These are phyloP conservation scores for Alternaria infectoria DNA, from an alignment of 2,329 filamentous ascomycete species.

Conservation along the genomic window DNA sequence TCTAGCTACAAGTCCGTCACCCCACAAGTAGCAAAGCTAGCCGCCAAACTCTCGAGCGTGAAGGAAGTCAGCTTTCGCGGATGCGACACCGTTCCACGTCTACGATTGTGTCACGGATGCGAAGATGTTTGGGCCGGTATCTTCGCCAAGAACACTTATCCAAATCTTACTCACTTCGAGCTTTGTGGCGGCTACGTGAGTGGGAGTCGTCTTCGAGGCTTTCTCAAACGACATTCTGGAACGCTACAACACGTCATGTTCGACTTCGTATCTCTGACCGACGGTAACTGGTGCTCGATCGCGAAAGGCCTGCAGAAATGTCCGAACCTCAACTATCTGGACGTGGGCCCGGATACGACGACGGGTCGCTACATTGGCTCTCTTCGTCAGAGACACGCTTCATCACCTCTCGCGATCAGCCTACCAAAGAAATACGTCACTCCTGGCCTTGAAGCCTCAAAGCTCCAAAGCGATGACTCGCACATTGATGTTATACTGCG, in stretches of 20 bases:
- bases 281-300: neutral
- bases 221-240: neutral
- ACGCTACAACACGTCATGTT: neutral
- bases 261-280: accelerated
- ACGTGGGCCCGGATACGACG: neutral
- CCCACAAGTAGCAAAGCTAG: neutral
- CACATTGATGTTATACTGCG: neutral
- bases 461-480: too few species aligned
- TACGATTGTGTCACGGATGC: neutral
- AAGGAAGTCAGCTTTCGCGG: neutral
- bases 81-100: accelerated
- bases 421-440: neutral
- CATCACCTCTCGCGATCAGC: neutral
- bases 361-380: accelerated
- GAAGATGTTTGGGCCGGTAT: neutral
- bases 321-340: neutral
- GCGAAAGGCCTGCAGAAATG: neutral
- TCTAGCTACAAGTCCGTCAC: neutral
- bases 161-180: neutral
- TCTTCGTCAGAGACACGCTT: neutral
- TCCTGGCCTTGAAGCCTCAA: neutral
- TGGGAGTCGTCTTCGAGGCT: neutral
- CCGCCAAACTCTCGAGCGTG: neutral
- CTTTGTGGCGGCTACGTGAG: neutral
- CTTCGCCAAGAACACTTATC: neutral